A percentile compares a stretch with the other conserved stretches of the same genome.
Conservation (phyloP, 805 yeast species). For the Geotrichum ghanense region DNA sequence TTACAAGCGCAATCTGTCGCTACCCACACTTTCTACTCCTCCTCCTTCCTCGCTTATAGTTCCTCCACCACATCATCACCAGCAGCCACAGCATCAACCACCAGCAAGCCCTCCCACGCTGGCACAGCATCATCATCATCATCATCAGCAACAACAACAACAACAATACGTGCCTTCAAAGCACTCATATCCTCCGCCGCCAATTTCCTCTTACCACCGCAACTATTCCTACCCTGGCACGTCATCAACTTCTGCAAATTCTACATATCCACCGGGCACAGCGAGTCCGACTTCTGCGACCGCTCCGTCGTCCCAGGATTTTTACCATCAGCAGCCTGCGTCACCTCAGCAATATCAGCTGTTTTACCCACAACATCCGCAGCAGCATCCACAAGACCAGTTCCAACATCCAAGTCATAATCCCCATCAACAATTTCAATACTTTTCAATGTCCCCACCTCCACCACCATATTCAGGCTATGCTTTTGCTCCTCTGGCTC, state of each 20-base stretch:
- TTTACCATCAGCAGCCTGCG: too few relatives aligned
- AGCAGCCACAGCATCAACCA: background rate
- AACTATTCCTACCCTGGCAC: too few relatives aligned
- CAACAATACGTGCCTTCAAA: conserved; percentile 1
- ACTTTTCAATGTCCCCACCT: background rate
- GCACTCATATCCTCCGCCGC: background rate
- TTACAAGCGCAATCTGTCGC: background rate
- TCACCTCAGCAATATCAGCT: conserved; percentile 3
- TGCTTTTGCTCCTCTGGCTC: background rate
- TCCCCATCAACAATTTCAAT: background rate
- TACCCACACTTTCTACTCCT: background rate
- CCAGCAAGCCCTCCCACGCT: background rate
- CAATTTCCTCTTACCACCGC: background rate
- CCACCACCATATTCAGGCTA: background rate
- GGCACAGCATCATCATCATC: conserved; percentile 1
- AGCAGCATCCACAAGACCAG: background rate
- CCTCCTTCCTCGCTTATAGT: background rate
- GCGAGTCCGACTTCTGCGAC: too few relatives aligned
- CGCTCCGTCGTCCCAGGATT: too few relatives aligned
- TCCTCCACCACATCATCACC: background rate
- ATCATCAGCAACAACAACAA: conserved; percentile 3
- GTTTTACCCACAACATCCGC: background rate
- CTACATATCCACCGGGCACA: too few relatives aligned
- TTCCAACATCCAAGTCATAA: background rate
- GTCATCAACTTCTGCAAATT: too few relatives aligned